Evolutionary conservation across 371 early-diverging fungal species (phyloP).

Genomic region (Mucor piriformis): DNA sequence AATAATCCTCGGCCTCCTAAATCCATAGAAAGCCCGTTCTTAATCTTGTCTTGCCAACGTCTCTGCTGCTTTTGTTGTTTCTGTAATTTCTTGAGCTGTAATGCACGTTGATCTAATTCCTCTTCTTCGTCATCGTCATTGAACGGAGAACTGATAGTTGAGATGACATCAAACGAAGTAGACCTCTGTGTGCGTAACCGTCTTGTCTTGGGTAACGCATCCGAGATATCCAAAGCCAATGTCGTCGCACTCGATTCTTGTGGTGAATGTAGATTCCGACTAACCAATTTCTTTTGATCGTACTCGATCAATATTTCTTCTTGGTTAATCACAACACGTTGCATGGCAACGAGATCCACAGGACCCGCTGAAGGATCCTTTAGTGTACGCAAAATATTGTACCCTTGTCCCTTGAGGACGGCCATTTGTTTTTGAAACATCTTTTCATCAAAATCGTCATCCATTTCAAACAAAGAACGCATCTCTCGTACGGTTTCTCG

Average conservation of each 20-base stretch:
- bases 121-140: conserved; percentile 5
- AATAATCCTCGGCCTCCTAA: conserved; percentile 15
- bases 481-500: conserved; percentile 69
- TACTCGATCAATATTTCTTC: conserved; percentile 56
- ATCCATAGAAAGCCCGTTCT: conserved; percentile 20
- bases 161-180: conserved; percentile 39
- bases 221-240: not conserved
- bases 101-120: conserved; percentile 1
- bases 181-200: conserved; percentile 40
- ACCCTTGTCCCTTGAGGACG: conserved; percentile 87
- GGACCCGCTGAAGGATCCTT: conserved; percentile 60
- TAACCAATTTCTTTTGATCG: conserved; percentile 28
- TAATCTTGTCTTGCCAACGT: conserved; percentile 22
- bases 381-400: conserved; percentile 76
- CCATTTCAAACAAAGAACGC: conserved; percentile 65
- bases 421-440: conserved; percentile 85
- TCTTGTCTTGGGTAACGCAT: conserved; percentile 7
- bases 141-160: conserved; percentile 11
- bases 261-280: conserved; percentile 11
- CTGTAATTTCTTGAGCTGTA: not conserved
- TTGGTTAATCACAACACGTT: conserved; percentile 58
- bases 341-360: conserved; percentile 58
- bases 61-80: not conserved
- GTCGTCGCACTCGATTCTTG: not conserved
- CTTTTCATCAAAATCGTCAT: conserved; percentile 76